Base-by-base conservation (phyloP, 2,329 filamentous ascomycete species). In the Penicillium sp. region DNA sequence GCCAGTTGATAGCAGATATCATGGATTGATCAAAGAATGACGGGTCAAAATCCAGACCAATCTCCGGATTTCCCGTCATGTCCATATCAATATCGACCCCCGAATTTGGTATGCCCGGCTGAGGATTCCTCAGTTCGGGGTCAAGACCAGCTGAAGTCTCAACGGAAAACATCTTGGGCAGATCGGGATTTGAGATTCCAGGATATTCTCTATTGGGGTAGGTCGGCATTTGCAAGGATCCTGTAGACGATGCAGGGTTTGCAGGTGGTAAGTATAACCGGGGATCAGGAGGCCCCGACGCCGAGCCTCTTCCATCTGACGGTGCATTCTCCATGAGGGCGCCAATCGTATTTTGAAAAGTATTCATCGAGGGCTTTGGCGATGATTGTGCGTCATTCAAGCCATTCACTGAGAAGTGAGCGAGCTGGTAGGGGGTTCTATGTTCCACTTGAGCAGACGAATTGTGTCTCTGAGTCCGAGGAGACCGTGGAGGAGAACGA, bases 1-100 rank as follows among this genome's bases (percentile, higher is more conserved):
- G 63, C 73, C 73, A 76, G 45, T 76, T 75, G 20, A 75, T 68
- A 1, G 68, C 66, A 8, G 71, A 69, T 40, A 65, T 49, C 27
- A 66, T 60, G 6, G 67, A 63, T 11, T 63, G 63, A 29, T 69
- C 65, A 12, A 71, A 60, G 12, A 71, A 51, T 1, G 66, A 58
- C 12, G 61, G 63, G 12, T 67, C 60, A 42, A 70, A 63, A 1
- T 58, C 60, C n/a, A 71, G 33, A 8, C 61, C 55, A 6, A 63
- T 54, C 27, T 62, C 63, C 9, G 62, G 49, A 15, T 58, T 60
- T 8, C 43, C 54, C 22, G 55, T 31, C 46, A 63, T 53, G 22
- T 62, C 25, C 29, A 69, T 63, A 22, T 60, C 62, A 22, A 68
- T 55, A 35, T 60, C 51, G 29, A 53, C 58, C 25, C 45, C 56